A percentile compares a stretch with the other conserved stretches of the same genome.
Conservation (phyloP, 768 basidiomycete species). For the Panaeolus papilionaceus region DNA sequence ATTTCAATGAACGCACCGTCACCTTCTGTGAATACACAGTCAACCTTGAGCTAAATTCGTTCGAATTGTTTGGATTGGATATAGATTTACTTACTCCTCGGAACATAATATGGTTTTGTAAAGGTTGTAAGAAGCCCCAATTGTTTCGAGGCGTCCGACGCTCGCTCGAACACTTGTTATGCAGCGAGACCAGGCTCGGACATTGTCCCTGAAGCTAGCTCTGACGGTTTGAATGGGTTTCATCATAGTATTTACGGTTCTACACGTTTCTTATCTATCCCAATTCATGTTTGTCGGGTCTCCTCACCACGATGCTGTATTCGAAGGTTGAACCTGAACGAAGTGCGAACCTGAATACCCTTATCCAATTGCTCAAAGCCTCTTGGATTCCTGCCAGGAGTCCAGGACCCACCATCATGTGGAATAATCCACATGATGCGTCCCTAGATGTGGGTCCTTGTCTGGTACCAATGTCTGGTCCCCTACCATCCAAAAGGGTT, state of each 20-base stretch:
- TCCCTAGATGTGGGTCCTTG: slow-evolving; percentile 9
- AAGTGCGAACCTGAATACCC: neutral
- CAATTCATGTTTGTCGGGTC: neutral
- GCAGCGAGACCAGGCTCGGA: neutral
- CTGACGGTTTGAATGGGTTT: neutral
- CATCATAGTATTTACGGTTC: neutral
- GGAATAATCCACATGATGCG: neutral
- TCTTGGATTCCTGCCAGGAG: neutral
- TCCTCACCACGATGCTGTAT: neutral
- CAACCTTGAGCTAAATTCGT: neutral
- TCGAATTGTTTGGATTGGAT: neutral
- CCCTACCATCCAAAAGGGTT: neutral
- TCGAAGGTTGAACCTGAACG: neutral
- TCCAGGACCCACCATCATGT: slow-evolving; percentile 4
- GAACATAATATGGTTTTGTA: neutral
- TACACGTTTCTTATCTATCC: slow-evolving; percentile 2
- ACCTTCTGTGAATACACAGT: neutral
- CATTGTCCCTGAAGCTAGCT: neutral
- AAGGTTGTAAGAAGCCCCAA: neutral
- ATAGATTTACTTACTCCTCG: neutral
- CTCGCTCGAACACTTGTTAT: neutral
- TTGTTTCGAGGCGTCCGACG: neutral
- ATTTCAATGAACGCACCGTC: neutral
- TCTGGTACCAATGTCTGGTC: neutral
- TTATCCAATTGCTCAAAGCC: slow-evolving; percentile 2